These are phyloP conservation scores for Erysimum cheiri DNA, from an alignment of 441 rosid genomes.

Conservation along the genomic window DNA sequence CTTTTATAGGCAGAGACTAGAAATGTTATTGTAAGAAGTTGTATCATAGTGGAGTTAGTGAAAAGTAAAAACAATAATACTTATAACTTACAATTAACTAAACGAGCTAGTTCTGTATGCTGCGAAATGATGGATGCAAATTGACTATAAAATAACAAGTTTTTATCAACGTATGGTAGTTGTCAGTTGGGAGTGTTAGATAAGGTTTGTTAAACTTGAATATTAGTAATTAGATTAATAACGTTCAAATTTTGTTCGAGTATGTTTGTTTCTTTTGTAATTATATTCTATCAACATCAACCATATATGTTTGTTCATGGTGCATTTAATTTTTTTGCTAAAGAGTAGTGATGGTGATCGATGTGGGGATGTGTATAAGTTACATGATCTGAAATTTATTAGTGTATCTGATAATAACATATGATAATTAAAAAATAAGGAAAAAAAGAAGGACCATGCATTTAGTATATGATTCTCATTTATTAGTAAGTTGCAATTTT, in stretches of 20 bases:
- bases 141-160: background rate
- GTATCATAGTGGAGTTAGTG: background rate
- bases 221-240: background rate
- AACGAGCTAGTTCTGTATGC: background rate
- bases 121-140: background rate
- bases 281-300: background rate
- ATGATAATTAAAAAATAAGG: constrained; percentile 1
- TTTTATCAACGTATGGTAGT: background rate
- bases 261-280: background rate
- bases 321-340: background rate
- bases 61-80: background rate
- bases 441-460: constrained; percentile 33
- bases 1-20: background rate
- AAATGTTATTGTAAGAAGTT: too few species aligned
- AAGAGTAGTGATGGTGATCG: constrained; percentile 21
- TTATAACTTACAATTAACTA: background rate
- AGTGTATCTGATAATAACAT: constrained; percentile 23
- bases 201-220: background rate
- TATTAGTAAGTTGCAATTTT: background rate
- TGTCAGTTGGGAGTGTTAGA: background rate
- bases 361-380: constrained; percentile 41
- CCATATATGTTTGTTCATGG: constrained; percentile 8
- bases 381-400: constrained; percentile 37
- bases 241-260: background rate
- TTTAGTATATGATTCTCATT: constrained; percentile 29